Conservation (phyloP, 192 early-diverging fungal species). For the Podila verticillata region DNA sequence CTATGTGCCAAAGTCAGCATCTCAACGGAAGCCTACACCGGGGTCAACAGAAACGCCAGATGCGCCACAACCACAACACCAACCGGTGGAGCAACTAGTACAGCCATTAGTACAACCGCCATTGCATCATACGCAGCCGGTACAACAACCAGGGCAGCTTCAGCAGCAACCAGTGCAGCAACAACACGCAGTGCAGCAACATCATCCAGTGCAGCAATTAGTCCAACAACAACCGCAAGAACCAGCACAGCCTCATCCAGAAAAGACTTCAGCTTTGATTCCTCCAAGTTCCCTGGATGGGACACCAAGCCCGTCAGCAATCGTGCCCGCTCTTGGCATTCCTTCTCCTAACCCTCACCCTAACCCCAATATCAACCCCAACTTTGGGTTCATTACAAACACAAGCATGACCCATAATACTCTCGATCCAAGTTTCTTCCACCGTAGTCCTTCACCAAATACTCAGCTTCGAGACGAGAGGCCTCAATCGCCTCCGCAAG, state of each 20-base stretch:
- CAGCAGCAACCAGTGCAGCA: background rate
- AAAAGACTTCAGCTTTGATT: background rate
- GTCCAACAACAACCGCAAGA: background rate
- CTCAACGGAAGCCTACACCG: background rate
- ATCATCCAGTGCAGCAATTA: background rate
- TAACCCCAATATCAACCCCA: background rate
- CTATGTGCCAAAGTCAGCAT: constrained; percentile 9
- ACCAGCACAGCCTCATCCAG: too few species aligned
- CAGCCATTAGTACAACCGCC: constrained; percentile 5
- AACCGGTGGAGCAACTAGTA: constrained; percentile 1
- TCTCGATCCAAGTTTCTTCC: constrained; percentile 2
- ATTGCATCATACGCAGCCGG: background rate
- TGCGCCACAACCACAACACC: background rate
- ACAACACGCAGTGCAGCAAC: constrained; percentile 3
- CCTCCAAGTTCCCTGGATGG: background rate
- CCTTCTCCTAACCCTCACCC: constrained; percentile 15
- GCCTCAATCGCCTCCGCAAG: background rate
- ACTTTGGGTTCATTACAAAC: background rate
- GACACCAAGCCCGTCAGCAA: constrained; percentile 16
- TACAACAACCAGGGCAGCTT: background rate
- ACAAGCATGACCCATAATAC: background rate
- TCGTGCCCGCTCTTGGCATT: constrained; percentile 15
- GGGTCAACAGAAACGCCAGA: background rate
- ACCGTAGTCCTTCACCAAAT: background rate
- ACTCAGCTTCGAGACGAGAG: background rate